Base-by-base conservation (phyloP, 169 alveolate genomes). In the Plasmodium berghei region DNA sequence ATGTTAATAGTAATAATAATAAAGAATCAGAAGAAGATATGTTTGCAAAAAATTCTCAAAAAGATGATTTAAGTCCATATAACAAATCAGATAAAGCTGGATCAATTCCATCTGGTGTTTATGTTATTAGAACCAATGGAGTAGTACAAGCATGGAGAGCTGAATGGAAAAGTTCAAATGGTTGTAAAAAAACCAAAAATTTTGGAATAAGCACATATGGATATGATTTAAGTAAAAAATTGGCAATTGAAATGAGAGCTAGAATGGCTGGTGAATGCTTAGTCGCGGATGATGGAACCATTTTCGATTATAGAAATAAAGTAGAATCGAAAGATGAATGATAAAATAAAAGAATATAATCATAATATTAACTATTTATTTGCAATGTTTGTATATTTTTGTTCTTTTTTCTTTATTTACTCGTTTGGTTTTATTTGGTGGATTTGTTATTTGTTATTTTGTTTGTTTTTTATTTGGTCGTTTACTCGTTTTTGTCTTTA, bases 71-170 rank as follows among this genome's bases (percentile, higher is more conserved):
- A 10, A 55, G 22, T 49, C 28, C 69, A 59, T 54, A 66, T 59
- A 67, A 18, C 20, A 80, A 80, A 48, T 8, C 69, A 26, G 90
- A 80, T 9, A 80, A 66, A 67, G 1, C 69, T 54, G 52, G 70
- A 12, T 28, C 72, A 18, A 80, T 63, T 16, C 91, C 91, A 28
- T 87, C 86, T 8, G 91, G 91, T 9, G 91, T 86, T 6, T 86
- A 86, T 63, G 72, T 70, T 73, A 86, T 86, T 2, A 69, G 87
- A 48, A 70, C 59, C 9, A 86, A 86, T 46, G 91, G 91, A 10
- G 40, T 71, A 58, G 87, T 86, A 1, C 91, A 86, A 55, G 91
- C 91, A 28, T 86, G 91, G 91, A 56, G 91, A 52, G 86, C 91
- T 22, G 91, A 86, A 54, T 86, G 91, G 91, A 86, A 73, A 61